phyloP scores from a whole-genome alignment of 257 asterid genomes.

The Coffea eugenioides region DNA sequence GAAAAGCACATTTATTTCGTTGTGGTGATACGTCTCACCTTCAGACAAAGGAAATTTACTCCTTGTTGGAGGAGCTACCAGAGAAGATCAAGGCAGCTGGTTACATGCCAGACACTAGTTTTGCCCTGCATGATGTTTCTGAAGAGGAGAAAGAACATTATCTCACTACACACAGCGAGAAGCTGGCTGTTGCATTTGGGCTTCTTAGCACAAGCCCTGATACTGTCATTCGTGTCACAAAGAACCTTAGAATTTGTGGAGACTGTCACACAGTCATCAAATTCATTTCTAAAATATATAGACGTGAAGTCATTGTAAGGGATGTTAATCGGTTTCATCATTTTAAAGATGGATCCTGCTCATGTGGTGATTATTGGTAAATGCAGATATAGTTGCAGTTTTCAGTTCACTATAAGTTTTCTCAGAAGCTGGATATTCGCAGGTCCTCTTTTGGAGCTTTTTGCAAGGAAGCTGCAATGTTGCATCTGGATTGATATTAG shows the following conservation, averaged over 20 bases:
- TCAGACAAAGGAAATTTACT: slow-evolving; percentile 42
- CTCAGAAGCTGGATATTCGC: neutral
- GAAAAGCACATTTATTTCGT: slow-evolving; percentile 53
- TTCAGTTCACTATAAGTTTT: neutral
- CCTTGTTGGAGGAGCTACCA: slow-evolving; percentile 51
- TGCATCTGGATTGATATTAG: neutral
- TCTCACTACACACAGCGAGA: slow-evolving; percentile 62
- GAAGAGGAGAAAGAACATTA: slow-evolving; percentile 69
- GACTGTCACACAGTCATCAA: slow-evolving; percentile 76
- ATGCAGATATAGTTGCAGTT: neutral
- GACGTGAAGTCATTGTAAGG: slow-evolving; percentile 70
- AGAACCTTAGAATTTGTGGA: slow-evolving; percentile 78
- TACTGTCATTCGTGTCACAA: slow-evolving; percentile 55
- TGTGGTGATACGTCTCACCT: slow-evolving; percentile 62
- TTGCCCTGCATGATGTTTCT: slow-evolving; percentile 66
- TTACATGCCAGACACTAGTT: slow-evolving; percentile 56
- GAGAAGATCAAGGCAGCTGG: slow-evolving; percentile 65
- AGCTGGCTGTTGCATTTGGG: slow-evolving; percentile 66
- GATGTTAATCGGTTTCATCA: slow-evolving; percentile 80
- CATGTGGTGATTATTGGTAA: slow-evolving; percentile 83
- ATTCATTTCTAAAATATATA: slow-evolving; percentile 53
- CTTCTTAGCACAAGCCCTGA: slow-evolving; percentile 51
- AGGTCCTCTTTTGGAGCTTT: neutral
- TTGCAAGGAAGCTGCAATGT: neutral
- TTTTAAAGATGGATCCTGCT: slow-evolving; percentile 62